Evolutionary conservation across 768 basidiomycete species (phyloP).

Genomic region (Epithele typhae): DNA sequence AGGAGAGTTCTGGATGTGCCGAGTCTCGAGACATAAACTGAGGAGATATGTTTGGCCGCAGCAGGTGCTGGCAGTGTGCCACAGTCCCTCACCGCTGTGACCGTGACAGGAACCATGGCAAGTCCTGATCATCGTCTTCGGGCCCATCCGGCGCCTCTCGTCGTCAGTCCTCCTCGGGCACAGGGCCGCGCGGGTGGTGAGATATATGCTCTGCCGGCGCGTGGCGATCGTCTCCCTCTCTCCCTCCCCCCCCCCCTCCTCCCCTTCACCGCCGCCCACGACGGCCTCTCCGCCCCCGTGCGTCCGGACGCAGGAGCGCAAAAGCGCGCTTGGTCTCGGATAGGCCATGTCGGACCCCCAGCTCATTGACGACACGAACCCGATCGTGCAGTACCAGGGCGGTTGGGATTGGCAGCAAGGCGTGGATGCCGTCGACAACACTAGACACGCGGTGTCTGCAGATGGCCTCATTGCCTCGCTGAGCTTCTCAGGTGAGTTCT

Average conservation of each 20-base stretch:
- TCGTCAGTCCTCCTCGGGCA: too few species aligned
- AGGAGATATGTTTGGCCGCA: too few species aligned
- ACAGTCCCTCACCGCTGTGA: too few species aligned
- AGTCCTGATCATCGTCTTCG: too few species aligned
- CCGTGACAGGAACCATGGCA: too few species aligned
- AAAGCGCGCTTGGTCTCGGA: neutral
- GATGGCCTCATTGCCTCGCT: neutral
- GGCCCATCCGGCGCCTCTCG: too few species aligned
- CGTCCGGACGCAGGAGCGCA: too few species aligned
- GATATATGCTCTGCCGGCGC: neutral
- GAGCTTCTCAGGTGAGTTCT: conserved; percentile 2
- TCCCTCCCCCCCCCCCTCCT: neutral
- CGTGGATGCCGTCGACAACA: neutral
- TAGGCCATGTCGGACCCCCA: neutral
- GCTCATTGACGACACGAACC: neutral
- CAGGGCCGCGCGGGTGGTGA: too few species aligned
- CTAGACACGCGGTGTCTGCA: neutral
- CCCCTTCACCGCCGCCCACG: neutral
- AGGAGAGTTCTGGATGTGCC: too few species aligned
- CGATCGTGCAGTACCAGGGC: neutral
- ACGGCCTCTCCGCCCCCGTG: neutral
- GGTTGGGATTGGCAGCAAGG: neutral
- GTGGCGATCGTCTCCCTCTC: neutral
- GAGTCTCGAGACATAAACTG: too few species aligned
- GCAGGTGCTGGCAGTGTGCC: too few species aligned